Conservation (phyloP, 768 basidiomycete species). For the Pleurotus pulmonarius region DNA sequence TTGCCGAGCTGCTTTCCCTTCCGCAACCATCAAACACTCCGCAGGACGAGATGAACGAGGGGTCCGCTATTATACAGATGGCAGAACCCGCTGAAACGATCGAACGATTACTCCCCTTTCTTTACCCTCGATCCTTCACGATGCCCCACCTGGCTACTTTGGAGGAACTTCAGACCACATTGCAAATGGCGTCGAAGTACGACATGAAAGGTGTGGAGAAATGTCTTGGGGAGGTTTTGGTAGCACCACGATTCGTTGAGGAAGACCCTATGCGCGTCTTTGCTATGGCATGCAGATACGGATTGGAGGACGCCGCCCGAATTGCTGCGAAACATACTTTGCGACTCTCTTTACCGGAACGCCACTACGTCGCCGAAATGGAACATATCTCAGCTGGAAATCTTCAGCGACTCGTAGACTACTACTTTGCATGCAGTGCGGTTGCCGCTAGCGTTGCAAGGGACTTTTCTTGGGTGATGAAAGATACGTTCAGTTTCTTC, state of each 20-base stretch:
- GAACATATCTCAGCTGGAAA: conserved; percentile 25
- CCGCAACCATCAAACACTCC: conserved; percentile 36
- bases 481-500: conserved; percentile 14
- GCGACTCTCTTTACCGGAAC: conserved; percentile 12
- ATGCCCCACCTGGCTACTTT: conserved; percentile 5
- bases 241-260: conserved; percentile 12
- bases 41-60: conserved; percentile 22
- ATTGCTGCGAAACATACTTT: conserved; percentile 17
- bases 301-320: conserved; percentile 11
- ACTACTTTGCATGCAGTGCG: conserved; percentile 24
- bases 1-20: conserved; percentile 50
- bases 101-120: conserved; percentile 38
- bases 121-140: conserved; percentile 36
- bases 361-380: conserved; percentile 25
- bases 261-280: conserved; percentile 16
- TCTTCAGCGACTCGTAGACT: conserved; percentile 26
- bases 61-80: conserved; percentile 42
- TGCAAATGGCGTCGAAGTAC: conserved; percentile 18
- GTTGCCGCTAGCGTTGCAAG: conserved; percentile 12
- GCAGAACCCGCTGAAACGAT: conserved; percentile 41
- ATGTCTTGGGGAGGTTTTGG: conserved; percentile 10
- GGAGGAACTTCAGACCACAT: conserved; percentile 11
- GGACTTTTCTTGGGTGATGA: conserved; percentile 16
- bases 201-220: conserved; percentile 18
- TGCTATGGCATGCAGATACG: conserved; percentile 15